Conservation (phyloP, 306 rosid genomes). For the Medicago ruthenica region DNA sequence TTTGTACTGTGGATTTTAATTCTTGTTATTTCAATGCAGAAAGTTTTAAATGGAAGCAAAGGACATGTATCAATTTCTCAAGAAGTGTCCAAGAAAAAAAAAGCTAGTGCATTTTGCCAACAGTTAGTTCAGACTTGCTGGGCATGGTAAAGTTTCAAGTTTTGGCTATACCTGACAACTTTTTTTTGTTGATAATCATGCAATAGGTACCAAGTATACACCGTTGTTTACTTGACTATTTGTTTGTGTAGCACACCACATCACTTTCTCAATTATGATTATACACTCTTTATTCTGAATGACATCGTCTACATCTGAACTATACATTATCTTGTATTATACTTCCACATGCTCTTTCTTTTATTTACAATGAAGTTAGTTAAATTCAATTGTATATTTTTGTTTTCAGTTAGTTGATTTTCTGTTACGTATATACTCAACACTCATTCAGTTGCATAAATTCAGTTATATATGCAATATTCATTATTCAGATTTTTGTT, state of each 20-base stretch:
- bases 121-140: slow-evolving; percentile 59
- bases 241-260: too few species aligned
- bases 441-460: too few species aligned
- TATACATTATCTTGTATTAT: background rate
- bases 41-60: slow-evolving; percentile 59
- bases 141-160: slow-evolving; percentile 55
- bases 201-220: background rate
- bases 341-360: too few species aligned
- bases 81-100: slow-evolving; percentile 49
- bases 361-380: too few species aligned
- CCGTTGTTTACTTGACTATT: background rate
- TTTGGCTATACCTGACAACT: slow-evolving; percentile 10
- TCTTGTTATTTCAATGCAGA: slow-evolving; percentile 44
- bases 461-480: too few species aligned
- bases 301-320: background rate
- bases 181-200: background rate
- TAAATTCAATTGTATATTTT: too few species aligned
- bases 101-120: slow-evolving; percentile 57
- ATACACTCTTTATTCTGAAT: too few species aligned
- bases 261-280: too few species aligned
- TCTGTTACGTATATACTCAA: too few species aligned
- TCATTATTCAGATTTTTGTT: too few species aligned
- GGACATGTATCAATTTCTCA: slow-evolving; percentile 54
- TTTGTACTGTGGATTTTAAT: background rate
- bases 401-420: too few species aligned